Evolutionary conservation across 2,329 filamentous ascomycete species (phyloP), one percentile per base, ranked within the genome.

Genomic region (Venturia pyrina): DNA sequence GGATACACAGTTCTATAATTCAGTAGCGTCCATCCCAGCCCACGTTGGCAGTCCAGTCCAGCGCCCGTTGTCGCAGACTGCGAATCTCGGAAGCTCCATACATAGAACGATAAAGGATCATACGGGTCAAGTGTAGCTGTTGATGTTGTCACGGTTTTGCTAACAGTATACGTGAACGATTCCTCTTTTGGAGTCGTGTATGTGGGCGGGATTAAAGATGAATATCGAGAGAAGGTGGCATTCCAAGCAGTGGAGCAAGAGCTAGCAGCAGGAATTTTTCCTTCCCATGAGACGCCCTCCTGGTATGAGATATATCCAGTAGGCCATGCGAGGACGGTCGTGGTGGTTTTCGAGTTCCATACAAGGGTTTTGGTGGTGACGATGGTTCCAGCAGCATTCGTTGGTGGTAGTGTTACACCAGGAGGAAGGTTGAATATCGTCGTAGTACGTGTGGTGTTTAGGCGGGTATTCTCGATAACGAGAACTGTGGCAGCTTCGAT

Each of bases 221-320:
- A 15, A 37, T 59, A 59, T n/a, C 19, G 53, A 37, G 53, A 59
- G 11, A 59, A 59, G 19, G 53, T 59, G 2, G 28, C 53, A 13
- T 37, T 59, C 6, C 15, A 8, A 34, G 53, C 53, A 6, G 53
- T 59, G 6, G 53, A 37, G 24, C 53, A 59, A 21, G 53, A 59
- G 19, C 32, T 59, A 19, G 53, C 19, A 19, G 32, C 53, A 37
- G 53, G 53, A n/a, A 59, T 59, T 21, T 5, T 59, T 10, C 53
- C 53, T 28, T 59, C 5, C 53, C 53, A 59, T n/a, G 53, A 59
- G 28, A 59, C 53, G 53, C 53, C 53, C 15, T 59, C 53, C 24
- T 59, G 53, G 28, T 59, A 59, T 15, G 53, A 59, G 17, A 59
- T 59, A 37, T 59, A 59, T 5, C 53, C 53, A 59, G 53, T 59